Evolutionary conservation across 2,329 filamentous ascomycete species (phyloP).

Genomic region (Aspergillus sp.): DNA sequence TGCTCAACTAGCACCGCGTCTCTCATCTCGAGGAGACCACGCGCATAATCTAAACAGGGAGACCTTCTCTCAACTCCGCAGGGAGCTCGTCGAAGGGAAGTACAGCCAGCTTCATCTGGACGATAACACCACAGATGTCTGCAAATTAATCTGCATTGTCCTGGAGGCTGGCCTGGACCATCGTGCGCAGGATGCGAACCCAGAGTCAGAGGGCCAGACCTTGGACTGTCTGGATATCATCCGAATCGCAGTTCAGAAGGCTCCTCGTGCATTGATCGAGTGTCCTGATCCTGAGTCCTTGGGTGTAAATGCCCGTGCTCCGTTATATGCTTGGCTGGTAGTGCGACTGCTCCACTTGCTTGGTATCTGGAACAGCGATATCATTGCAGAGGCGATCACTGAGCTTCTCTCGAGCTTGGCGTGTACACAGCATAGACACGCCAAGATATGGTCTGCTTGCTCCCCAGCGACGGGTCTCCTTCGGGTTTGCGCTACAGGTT

Average conservation of each 20-base stretch:
- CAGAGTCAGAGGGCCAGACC: slow-evolving; percentile 38
- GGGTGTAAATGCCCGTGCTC: slow-evolving; percentile 48
- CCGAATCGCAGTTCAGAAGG: slow-evolving; percentile 70
- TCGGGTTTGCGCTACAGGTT: slow-evolving; percentile 37
- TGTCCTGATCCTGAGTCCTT: slow-evolving; percentile 60
- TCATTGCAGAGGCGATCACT: slow-evolving; percentile 41
- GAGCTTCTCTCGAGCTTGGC: slow-evolving; percentile 34
- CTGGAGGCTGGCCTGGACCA: slow-evolving; percentile 72
- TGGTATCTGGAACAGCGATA: slow-evolving; percentile 39
- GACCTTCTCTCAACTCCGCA: slow-evolving; percentile 73
- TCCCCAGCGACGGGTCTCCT: slow-evolving; percentile 32
- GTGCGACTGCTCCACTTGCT: slow-evolving; percentile 52
- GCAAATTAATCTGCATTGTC: slow-evolving; percentile 82
- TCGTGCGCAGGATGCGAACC: slow-evolving; percentile 60
- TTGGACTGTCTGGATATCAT: slow-evolving; percentile 76
- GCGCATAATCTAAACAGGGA: slow-evolving; percentile 66
- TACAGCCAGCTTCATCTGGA: slow-evolving; percentile 51
- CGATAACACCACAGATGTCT: slow-evolving; percentile 72
- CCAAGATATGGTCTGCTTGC: slow-evolving; percentile 27
- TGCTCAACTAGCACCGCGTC: slow-evolving; percentile 80
- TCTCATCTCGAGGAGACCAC: slow-evolving; percentile 63
- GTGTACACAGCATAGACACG: slow-evolving; percentile 32
- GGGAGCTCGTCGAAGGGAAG: slow-evolving; percentile 56
- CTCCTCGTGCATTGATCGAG: slow-evolving; percentile 66
- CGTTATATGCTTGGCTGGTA: slow-evolving; percentile 55